Base-by-base conservation (phyloP, 768 basidiomycete species). In the Thelephora aurantiotincta region DNA sequence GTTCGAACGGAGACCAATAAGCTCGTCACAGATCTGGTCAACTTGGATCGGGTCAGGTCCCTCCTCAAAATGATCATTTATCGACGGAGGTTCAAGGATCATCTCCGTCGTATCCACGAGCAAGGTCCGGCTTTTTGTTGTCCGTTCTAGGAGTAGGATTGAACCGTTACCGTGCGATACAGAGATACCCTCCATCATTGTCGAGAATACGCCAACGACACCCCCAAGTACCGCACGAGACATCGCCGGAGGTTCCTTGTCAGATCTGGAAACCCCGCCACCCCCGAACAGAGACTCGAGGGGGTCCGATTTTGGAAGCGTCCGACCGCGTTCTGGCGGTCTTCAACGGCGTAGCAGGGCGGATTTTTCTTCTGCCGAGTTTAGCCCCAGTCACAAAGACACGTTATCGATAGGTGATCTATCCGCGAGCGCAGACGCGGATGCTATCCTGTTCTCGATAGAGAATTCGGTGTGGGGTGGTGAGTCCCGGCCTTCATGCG, bases 21-120 rank as follows among this genome's bases (percentile, higher is more conserved):
- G 52, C 68, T 87, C 11, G 88, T 97, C 7, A 78, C 77, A 0
- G 88, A 89, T 56, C 71, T 88, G 7, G 83, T 93, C 35, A 85
- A 88, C 57, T 63, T 93, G 38, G 92, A 94, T 62, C 76, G 80
- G 44, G 86, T 93, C 11, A 74, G 79, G 36, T 90, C 88, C 0
- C 60, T 91, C 44, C 65, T 96, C n/a, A 72, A 73, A 49, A 83
- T 81, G 47, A 82, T 90, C 41, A 75, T 79, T 6, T 74, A 73
- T 52, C 78, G 89, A 5, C 72, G 82, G 35, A 70, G 77, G 48
- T 90, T 81, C 65, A 57, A 86, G 38, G 72, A 67, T 1, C 52
- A 67, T 6, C n/a, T 37, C 52, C 43, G 35, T 14, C 34, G 7
- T 34, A 22, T 42, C 11, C 36, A 34, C 11, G 14, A 9, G 30